These are phyloP conservation scores for Fusarium nisikadoi DNA, from an alignment of 2,329 filamentous ascomycete species.

Conservation along the genomic window DNA sequence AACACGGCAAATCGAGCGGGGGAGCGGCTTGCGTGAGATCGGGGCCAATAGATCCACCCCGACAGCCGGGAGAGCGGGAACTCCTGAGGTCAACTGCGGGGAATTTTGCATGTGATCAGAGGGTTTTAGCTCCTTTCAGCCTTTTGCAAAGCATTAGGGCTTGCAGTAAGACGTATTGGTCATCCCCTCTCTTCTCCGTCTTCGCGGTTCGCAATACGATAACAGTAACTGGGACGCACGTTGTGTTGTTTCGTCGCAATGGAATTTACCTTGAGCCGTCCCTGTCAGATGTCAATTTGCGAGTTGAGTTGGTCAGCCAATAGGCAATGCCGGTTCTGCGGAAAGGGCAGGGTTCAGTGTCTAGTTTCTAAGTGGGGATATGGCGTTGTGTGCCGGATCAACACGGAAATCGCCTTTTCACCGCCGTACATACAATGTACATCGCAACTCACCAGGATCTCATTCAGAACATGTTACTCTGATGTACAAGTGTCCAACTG, in stretches of 20 bases:
- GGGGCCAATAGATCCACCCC: not conserved
- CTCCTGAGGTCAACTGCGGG: rapidly evolving
- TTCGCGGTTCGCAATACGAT: not conserved
- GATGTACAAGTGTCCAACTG: not conserved
- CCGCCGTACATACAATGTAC: rapidly evolving
- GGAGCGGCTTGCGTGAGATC: not conserved
- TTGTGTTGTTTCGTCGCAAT: no score
- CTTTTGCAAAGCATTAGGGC: no score
- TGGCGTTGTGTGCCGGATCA: rapidly evolving
- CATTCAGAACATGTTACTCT: not conserved
- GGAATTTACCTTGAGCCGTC: not conserved
- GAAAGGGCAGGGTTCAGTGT: no score
- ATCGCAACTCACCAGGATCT: not conserved
- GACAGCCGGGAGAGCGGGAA: no score
- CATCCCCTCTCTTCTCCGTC: no score
- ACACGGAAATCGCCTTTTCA: rapidly evolving
- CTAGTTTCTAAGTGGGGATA: rapidly evolving
- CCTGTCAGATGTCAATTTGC: not conserved
- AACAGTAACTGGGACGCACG: not conserved
- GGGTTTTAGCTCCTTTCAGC: no score
- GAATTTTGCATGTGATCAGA: not conserved
- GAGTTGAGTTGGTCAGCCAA: rapidly evolving
- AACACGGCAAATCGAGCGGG: not conserved
- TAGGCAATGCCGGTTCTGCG: no score
- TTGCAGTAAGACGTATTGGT: no score